A percentile compares a stretch with the other conserved stretches of the same genome.
Evolutionary conservation across 169 alveolate species (phyloP).

Genomic region (Amoebophrya sp.): DNA sequence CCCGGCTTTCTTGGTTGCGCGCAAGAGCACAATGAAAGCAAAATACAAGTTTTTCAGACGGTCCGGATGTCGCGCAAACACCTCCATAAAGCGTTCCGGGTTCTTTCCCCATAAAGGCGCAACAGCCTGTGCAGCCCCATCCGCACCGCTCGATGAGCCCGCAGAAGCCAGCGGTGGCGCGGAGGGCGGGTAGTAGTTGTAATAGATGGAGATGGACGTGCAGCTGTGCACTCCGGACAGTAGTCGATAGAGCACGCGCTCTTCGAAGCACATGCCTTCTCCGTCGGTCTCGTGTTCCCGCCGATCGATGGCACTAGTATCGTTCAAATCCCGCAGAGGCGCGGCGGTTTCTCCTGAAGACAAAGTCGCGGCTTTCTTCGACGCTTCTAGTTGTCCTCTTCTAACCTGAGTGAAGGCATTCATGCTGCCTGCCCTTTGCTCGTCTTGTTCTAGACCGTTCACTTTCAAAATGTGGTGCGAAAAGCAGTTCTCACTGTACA

Average conservation of each 20-base stretch:
- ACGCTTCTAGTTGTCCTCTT: too few species aligned
- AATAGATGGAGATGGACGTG: not conserved
- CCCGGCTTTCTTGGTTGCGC: constrained; percentile 24
- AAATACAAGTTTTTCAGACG: constrained; percentile 33
- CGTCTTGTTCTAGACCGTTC: too few species aligned
- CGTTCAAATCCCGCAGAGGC: too few species aligned
- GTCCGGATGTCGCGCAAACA: constrained; percentile 32
- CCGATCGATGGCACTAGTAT: too few species aligned
- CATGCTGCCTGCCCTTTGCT: not conserved
- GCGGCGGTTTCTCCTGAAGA: too few species aligned
- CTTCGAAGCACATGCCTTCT: constrained; percentile 32
- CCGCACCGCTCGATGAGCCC: too few species aligned
- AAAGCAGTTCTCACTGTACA: constrained; percentile 32
- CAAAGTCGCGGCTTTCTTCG: too few species aligned
- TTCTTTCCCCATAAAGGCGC: constrained; percentile 25
- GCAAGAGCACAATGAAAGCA: constrained; percentile 23
- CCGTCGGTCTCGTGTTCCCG: too few species aligned
- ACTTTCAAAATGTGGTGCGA: too few species aligned
- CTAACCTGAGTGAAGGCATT: too few species aligned
- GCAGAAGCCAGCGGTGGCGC: too few species aligned
- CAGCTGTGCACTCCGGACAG: constrained; percentile 34
- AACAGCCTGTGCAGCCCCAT: not conserved
- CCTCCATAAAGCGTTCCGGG: constrained; percentile 12
- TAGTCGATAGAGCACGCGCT: constrained; percentile 31
- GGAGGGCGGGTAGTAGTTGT: constrained; percentile 32